A percentile compares a stretch with the other conserved stretches of the same genome.
These are phyloP conservation scores for Ustilago hordei DNA, from an alignment of 1,284 basidiomycete species.

Conservation along the genomic window DNA sequence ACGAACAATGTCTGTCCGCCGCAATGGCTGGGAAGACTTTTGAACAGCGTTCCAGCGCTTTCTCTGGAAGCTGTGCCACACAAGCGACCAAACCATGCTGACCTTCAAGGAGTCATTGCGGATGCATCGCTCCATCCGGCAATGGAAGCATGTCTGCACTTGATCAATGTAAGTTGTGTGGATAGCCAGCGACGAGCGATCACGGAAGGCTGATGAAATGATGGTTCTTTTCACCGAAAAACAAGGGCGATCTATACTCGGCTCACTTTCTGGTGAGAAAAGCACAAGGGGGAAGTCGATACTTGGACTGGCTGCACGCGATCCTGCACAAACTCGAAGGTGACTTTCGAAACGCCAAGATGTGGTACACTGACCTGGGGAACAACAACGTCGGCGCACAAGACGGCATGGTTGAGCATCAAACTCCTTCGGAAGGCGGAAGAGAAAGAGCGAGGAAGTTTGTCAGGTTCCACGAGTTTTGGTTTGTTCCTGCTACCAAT, in stretches of 20 bases:
- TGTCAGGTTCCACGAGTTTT: slow-evolving; percentile 19
- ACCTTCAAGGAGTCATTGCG: slow-evolving; percentile 23
- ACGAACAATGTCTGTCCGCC: background rate
- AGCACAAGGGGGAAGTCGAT: slow-evolving; percentile 38
- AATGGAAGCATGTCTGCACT: slow-evolving; percentile 33
- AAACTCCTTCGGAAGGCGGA: background rate
- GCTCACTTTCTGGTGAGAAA: slow-evolving; percentile 43
- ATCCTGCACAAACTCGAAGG: slow-evolving; percentile 44
- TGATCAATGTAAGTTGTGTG: slow-evolving; percentile 31
- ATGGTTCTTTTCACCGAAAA: background rate
- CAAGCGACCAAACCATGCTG: slow-evolving; percentile 18
- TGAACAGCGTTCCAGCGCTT: slow-evolving; percentile 14
- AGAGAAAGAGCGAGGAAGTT: background rate
- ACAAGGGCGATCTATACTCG: slow-evolving; percentile 42
- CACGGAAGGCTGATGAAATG: background rate
- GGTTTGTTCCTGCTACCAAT: slow-evolving; percentile 14
- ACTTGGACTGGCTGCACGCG: slow-evolving; percentile 45
- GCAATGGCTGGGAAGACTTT: slow-evolving; percentile 16
- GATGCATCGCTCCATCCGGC: slow-evolving; percentile 25
- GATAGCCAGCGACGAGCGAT: background rate
- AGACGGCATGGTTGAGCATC: background rate
- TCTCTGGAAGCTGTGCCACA: slow-evolving; percentile 23
- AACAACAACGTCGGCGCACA: slow-evolving; percentile 17
- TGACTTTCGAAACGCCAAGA: slow-evolving; percentile 44
- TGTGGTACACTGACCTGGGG: slow-evolving; percentile 47